Conservation (phyloP, 768 basidiomycete genomes). For the Suillus brevipes region DNA sequence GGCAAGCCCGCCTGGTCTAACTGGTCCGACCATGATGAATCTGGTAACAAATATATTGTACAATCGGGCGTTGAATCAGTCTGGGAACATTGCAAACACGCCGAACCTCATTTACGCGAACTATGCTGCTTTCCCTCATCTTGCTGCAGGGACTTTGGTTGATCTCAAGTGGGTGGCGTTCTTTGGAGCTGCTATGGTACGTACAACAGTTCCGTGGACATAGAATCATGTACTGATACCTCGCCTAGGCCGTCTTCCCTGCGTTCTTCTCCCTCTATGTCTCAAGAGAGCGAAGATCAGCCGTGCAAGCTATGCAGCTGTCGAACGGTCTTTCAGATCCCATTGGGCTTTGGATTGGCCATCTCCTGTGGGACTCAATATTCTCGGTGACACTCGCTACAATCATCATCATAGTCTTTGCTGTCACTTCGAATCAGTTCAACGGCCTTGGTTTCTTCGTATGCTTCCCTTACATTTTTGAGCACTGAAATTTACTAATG, state of each 20-base stretch:
- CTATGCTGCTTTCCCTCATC: conserved; percentile 58
- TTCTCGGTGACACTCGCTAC: conserved; percentile 60
- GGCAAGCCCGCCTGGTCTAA: conserved; percentile 56
- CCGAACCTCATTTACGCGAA: conserved; percentile 58
- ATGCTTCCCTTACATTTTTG: conserved; percentile 34
- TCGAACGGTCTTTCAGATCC: conserved; percentile 75
- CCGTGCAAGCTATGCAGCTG: conserved; percentile 79
- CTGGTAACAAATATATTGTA: conserved; percentile 67
- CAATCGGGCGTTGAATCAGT: conserved; percentile 57
- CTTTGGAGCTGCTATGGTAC: conserved; percentile 71
- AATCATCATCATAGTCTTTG: conserved; percentile 63
- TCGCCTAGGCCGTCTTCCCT: conserved; percentile 65
- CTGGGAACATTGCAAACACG: conserved; percentile 36
- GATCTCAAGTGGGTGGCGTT: conserved; percentile 76
- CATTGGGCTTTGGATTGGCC: conserved; percentile 75
- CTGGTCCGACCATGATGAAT: conserved; percentile 64
- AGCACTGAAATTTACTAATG: conserved; percentile 6
- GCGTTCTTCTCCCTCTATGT: conserved; percentile 82
- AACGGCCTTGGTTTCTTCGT: conserved; percentile 62
- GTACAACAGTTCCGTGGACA: conserved; percentile 11
- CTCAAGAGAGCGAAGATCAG: conserved; percentile 63
- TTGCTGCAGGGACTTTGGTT: conserved; percentile 54
- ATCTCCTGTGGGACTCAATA: conserved; percentile 71
- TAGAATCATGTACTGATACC: neutral
- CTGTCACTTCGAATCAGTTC: conserved; percentile 58